These are phyloP conservation scores for Dioscorea dumetorum DNA, from an alignment of 106 monocot species.

Conservation along the genomic window DNA sequence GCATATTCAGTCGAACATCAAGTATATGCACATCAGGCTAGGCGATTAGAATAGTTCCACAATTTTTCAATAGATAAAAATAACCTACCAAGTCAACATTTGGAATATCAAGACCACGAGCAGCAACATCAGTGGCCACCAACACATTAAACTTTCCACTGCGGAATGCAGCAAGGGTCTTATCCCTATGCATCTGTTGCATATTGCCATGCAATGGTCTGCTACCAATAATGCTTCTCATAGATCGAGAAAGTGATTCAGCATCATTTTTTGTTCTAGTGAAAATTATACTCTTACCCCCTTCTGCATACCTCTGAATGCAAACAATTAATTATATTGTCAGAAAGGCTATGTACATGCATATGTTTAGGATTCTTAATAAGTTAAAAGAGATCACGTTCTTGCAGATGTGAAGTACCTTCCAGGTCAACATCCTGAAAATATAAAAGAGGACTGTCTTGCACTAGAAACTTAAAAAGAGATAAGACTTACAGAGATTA, in stretches of 20 bases:
- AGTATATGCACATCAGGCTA: no score
- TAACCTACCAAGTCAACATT: conserved; percentile 25
- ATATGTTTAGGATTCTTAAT: no score
- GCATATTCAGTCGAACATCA: conserved; percentile 6
- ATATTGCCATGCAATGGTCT: conserved; percentile 46
- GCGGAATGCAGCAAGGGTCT: conserved; percentile 34
- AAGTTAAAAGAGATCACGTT: no score
- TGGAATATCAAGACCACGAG: conserved; percentile 49
- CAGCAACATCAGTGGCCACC: conserved; percentile 53
- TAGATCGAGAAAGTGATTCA: conserved; percentile 14
- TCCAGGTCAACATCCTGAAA: no score
- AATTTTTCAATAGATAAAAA: no score
- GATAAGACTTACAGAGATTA: conserved; percentile 38
- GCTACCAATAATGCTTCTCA: conserved; percentile 35
- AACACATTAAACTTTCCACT: conserved; percentile 35
- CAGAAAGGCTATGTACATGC: no score
- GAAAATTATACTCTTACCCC: conserved; percentile 49
- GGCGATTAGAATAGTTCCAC: no score
- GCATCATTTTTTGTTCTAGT: conserved; percentile 48
- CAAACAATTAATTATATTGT: no score
- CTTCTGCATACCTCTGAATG: conserved; percentile 23
- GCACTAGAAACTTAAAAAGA: no score
- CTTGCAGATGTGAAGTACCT: no score
- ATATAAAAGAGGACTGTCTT: no score
- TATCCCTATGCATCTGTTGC: conserved; percentile 42